Conservation (phyloP, 202 grass and related monocot genomes). For the Schoenoplectus triqueter region DNA sequence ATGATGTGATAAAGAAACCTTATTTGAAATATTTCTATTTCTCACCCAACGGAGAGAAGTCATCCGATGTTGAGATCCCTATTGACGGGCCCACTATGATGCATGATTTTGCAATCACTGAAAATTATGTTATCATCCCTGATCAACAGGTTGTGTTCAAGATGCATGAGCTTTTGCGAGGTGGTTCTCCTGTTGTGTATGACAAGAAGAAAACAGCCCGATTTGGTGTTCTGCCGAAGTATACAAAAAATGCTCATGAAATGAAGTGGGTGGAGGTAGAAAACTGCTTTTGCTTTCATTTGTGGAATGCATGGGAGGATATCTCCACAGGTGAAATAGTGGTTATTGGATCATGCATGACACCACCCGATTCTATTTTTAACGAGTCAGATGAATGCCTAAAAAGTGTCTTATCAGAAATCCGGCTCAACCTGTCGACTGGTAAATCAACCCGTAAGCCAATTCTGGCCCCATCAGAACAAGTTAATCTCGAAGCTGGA, state of each 20-base stretch:
- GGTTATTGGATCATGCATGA: constrained; percentile 94
- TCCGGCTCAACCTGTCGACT: constrained; percentile 61
- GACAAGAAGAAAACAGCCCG: constrained; percentile 62
- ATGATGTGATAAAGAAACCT: constrained; percentile 68
- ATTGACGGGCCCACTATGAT: constrained; percentile 79
- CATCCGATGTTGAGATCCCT: constrained; percentile 69
- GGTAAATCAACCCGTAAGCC: constrained; percentile 58
- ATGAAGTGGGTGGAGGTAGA: constrained; percentile 78
- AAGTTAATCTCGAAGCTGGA: constrained; percentile 91
- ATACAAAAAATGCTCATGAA: constrained; percentile 46
- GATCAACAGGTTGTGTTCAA: constrained; percentile 96
- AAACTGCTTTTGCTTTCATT: constrained; percentile 84
- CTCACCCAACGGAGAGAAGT: constrained; percentile 63
- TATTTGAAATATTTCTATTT: constrained; percentile 93
- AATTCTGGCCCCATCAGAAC: constrained; percentile 48
- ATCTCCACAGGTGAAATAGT: constrained; percentile 62
- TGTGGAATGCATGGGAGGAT: constrained; percentile 96
- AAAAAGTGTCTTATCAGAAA: constrained; percentile 77
- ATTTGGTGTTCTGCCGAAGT: constrained; percentile 74
- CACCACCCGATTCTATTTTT: constrained; percentile 87
- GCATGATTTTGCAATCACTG: constrained; percentile 90
- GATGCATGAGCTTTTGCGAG: constrained; percentile 73
- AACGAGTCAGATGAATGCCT: constrained; percentile 71
- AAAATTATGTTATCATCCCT: constrained; percentile 72
- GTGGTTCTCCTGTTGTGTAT: constrained; percentile 82